Conservation (phyloP, 306 rosid species). For the Abrus precatorius region DNA sequence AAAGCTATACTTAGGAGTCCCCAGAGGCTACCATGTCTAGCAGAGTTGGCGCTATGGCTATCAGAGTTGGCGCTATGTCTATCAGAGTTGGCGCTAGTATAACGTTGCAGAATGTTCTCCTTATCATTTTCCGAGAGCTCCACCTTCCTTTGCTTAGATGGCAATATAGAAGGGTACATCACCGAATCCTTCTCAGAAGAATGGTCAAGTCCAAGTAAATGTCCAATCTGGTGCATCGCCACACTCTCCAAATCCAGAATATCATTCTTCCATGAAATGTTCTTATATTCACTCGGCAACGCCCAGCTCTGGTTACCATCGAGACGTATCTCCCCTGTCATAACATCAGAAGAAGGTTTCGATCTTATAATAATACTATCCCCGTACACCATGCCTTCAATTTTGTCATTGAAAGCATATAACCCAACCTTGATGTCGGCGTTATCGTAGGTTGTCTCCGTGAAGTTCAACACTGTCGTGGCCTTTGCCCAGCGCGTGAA, state of each 20-base stretch:
- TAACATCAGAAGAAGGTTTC: neutral
- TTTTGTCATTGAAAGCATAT: neutral
- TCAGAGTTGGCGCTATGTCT: too few species aligned
- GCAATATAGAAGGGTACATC: constrained; percentile 9
- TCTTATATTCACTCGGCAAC: neutral
- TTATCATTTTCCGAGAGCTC: neutral
- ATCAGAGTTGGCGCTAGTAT: too few species aligned
- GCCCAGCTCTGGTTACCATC: neutral
- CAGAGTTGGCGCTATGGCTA: too few species aligned
- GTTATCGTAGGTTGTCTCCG: neutral
- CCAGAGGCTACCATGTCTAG: too few species aligned
- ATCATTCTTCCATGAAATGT: neutral
- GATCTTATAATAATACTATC: neutral
- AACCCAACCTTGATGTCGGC: constrained; percentile 32
- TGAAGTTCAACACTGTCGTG: neutral
- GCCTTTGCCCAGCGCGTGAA: constrained; percentile 7
- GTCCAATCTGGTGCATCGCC: constrained; percentile 36
- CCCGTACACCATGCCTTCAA: neutral
- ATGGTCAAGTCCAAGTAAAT: neutral
- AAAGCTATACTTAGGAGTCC: too few species aligned
- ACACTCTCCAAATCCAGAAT: neutral
- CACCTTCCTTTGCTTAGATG: neutral
- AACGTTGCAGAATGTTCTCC: neutral
- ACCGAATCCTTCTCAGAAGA: neutral
- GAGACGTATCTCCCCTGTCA: neutral